Evolutionary conservation across 164 flowering plant species (phyloP), one percentile per base, ranked within the genome.

Genomic region (Malania oleifera): DNA sequence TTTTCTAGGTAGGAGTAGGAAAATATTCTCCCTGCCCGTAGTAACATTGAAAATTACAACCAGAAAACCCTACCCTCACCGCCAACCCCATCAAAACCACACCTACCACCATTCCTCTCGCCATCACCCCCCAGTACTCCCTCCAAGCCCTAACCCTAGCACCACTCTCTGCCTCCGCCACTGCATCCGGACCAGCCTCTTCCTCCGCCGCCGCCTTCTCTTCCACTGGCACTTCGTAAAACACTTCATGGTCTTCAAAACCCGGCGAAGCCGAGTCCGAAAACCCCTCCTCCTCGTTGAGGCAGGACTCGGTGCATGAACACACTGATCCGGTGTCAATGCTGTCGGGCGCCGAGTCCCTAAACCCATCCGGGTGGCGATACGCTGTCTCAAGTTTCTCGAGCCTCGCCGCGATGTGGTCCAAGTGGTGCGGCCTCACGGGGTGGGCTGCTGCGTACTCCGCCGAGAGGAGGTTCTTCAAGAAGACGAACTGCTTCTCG

Each of bases 291-390:
- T 79, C 78, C 3, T 77, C 81, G 19, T 69, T 55, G 26, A 76
- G 44, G 19, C 72, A 74, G 5, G 80, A 76, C 37, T 77, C 77
- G 13, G 69, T 70, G 65, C 75, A 73, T 0, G 77, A 77, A 59
- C 74, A 75, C 1, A 43, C 24, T 1, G 78, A 71, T 13, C 40
- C 62, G 1, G 53, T 22, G 9, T 67, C 72, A 3, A 43, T 18
- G 8, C 26, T 41, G 52, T 58, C 45, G 0, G 12, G 11, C 1
- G 52, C 14, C 13, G 54, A 47, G 4, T 45, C 45, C 39, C 43
- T 37, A 38, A 14, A 25, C 1, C 34, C 28, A 39, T 41, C 60
- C 74, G 72, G 71, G 0, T 60, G 65, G 0, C n/a, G 61, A 40
- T 73, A 71, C 0, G 38, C 56, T 13, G 57, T 11, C 54, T 77